Base-by-base conservation (phyloP, 2,329 filamentous ascomycete genomes). In the Colletotrichum falcatum region DNA sequence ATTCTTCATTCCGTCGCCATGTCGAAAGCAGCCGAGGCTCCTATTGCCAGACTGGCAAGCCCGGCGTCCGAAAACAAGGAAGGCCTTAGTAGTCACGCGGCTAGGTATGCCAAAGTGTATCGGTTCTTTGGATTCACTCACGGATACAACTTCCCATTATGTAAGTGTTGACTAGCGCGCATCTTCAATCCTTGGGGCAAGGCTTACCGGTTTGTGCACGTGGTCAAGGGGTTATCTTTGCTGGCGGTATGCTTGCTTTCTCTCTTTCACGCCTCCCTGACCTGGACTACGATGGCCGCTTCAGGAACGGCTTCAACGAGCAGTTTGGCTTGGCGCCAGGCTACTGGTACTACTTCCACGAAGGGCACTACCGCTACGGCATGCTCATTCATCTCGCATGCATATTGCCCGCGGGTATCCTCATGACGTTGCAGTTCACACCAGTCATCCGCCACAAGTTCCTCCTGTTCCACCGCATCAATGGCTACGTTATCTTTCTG, bases 391-490 rank as follows among this genome's bases (percentile, higher is more conserved):
- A 88, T 70, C 76, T 87, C 3, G 79, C 74, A 5, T 74, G 77
- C 14, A 80, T 86, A 28, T 76, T 88, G 3, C 85, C 85, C 0
- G 84, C 81, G 1, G 77, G 77, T 12, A 70, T 86, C 1, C 79
- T 87, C 4, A 80, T 79, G 4, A 78, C 81, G 61, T 77, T 85
- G 26, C 86, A 87, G 78, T 87, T 88, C 73, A 75, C 85, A 2
- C 86, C 86, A 0, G 72, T 76, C 3, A 77, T 86, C 39, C 79
- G 84, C 0, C 82, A 87, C 73, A 85, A 82, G 72, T 74, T 79
- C 59, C 78, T 88, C 1, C 66, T 87, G 2, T 75, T 90, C 23
- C 90, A 92, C 75, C 86, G 89, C 1, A 82, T 91, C 66, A 88
- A 86, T 61, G 90, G 90, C 2, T 90, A 91, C 71, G 35, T 86